These are phyloP conservation scores for Macroventuria anomochaeta DNA, from an alignment of 2,329 filamentous ascomycete species.

Conservation along the genomic window DNA sequence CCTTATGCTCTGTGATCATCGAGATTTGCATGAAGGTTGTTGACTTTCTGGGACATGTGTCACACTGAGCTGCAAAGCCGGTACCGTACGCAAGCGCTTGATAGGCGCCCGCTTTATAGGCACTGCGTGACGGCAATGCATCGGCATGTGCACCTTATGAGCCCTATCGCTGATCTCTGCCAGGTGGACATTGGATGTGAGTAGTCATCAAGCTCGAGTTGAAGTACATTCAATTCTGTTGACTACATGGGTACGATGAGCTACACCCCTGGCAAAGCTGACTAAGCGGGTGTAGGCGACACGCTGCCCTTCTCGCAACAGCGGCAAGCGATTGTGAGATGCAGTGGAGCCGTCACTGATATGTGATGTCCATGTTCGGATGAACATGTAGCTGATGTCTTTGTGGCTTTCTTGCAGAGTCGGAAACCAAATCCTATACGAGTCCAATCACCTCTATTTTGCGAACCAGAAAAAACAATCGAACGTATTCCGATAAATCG, in stretches of 20 bases:
- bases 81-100: conserved; percentile 7
- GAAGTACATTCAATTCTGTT: background rate
- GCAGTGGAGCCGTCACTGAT: too few relatives aligned
- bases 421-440: too few relatives aligned
- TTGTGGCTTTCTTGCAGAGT: too few relatives aligned
- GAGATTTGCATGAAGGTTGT: background rate
- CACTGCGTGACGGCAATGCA: background rate
- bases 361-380: too few relatives aligned
- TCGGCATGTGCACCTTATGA: background rate
- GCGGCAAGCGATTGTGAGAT: too few relatives aligned
- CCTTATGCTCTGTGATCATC: conserved; percentile 10
- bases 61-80: conserved; percentile 8
- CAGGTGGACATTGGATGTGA: background rate
- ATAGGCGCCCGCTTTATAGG: conserved; percentile 12
- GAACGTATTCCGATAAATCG: too few relatives aligned
- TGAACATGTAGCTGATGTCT: too few relatives aligned
- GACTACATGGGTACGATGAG: background rate
- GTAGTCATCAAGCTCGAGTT: background rate
- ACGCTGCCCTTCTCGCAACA: too few relatives aligned
- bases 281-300: background rate
- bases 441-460: too few relatives aligned
- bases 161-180: background rate
- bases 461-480: too few relatives aligned
- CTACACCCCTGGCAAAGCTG: background rate
- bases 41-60: background rate